These are phyloP conservation scores for Arabidopsis arenosa DNA, from an alignment of 345 rosid species.

Conservation along the genomic window DNA sequence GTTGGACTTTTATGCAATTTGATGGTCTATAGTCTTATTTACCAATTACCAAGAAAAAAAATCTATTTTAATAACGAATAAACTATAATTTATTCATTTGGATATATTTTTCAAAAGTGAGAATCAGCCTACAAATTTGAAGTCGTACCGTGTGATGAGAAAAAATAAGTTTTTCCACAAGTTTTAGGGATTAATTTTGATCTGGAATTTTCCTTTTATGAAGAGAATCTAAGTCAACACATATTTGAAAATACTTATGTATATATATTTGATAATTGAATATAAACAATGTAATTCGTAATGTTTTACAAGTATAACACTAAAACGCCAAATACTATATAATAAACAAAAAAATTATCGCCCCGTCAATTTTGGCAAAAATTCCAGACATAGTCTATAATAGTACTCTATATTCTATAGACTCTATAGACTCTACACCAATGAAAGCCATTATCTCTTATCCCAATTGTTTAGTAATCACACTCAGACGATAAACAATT, in stretches of 20 bases:
- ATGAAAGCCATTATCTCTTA: background rate
- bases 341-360: too few relatives aligned
- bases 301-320: background rate
- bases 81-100: too few relatives aligned
- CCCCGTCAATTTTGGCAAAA: background rate
- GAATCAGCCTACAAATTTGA: background rate
- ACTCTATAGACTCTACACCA: background rate
- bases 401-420: too few relatives aligned
- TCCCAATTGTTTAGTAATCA: slow-evolving; percentile 9
- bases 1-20: too few relatives aligned
- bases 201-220: background rate
- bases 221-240: background rate
- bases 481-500: background rate
- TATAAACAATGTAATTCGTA: background rate
- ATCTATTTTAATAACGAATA: too few relatives aligned
- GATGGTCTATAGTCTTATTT: too few relatives aligned
- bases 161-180: background rate
- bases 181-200: background rate
- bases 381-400: background rate
- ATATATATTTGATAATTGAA: too few relatives aligned
- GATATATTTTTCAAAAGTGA: too few relatives aligned
- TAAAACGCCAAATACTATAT: background rate
- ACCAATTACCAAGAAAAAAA: too few relatives aligned
- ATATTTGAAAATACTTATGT: too few relatives aligned
- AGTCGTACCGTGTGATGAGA: background rate